Base-by-base conservation (phyloP, 805 yeast species). In the Candida patagonica region DNA sequence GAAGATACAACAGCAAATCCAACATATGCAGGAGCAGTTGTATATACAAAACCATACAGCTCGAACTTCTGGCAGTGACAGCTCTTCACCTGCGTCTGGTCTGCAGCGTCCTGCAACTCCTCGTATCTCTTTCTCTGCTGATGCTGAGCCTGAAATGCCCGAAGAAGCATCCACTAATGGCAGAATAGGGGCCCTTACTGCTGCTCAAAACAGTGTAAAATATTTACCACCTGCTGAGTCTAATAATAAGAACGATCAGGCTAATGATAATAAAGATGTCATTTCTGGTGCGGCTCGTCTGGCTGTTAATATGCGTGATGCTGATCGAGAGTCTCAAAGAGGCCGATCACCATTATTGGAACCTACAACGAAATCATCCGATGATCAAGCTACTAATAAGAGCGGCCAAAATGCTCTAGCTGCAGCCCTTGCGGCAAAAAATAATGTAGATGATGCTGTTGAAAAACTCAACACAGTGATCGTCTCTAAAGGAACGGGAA, bases 341-440 rank as follows among this genome's bases (percentile, higher is more conserved):
- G 27, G 10, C 23, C 22, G 25, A 9, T 15, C 9, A 15, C 26
- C 9, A 29, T 9, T 29, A 15, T 8, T 29, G 16, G 35, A 32
- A 16, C 10, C 5, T 12, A 15, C 9, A 9, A 32, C 25, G 20
- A 25, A 25, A 13, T 23, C 13, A n/a, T 32, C 22, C 7, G 13
- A 7, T 8, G 31, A 8, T 29, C 8, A 8, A 7, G 13, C 17
- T n/a, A 7, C 13, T n/a, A 8, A 7, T 29, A 7, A 37, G 3
- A 17, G 17, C 15, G 32, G 22, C 10, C 27, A 37, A 29, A 37
- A 26, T 42, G 50, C 50, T 2, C 42, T 42, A 19, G 50, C 50
- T 16, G 50, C 50, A 24, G 50, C 50, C 2, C 21, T 45, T 15
- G 50, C 50, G 6, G 50, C 50, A 2, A 26, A 41, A 21, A n/a